phyloP scores from a whole-genome alignment of 108 stramenopile species.

The Cyclotella distinguenda region DNA sequence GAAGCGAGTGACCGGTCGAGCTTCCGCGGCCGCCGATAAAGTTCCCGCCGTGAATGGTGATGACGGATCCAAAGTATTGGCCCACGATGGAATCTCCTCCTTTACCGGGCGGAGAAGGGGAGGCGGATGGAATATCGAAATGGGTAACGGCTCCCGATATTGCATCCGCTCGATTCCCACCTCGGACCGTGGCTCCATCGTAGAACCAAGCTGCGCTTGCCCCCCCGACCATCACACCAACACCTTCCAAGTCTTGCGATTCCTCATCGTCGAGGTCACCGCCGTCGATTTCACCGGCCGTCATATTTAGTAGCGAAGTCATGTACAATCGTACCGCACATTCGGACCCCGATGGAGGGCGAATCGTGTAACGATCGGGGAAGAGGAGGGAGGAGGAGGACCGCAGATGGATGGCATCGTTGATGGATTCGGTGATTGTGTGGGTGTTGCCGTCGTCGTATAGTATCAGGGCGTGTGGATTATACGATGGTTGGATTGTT shows the following conservation, averaged over 20 bases:
- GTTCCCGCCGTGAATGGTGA: slow-evolving; percentile 24
- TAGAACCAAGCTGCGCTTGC: slow-evolving; percentile 11
- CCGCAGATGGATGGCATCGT: slow-evolving; percentile 17
- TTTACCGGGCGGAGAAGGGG: not conserved
- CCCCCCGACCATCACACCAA: slow-evolving; percentile 21
- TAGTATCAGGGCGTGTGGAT: not conserved
- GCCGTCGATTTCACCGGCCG: slow-evolving; percentile 12
- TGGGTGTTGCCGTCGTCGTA: slow-evolving; percentile 21
- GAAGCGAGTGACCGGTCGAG: slow-evolving; percentile 10
- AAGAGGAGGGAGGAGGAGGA: slow-evolving; percentile 10
- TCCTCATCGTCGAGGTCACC: not conserved
- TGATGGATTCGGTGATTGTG: not conserved
- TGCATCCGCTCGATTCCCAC: slow-evolving; percentile 11
- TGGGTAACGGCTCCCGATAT: not conserved
- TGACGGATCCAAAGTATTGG: slow-evolving; percentile 11
- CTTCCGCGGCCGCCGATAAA: slow-evolving; percentile 18
- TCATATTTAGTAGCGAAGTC: slow-evolving; percentile 20
- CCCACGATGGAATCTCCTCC: slow-evolving; percentile 19
- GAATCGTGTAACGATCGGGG: slow-evolving; percentile 11
- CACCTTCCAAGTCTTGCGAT: not conserved
- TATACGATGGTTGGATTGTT: not conserved
- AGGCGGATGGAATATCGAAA: not conserved
- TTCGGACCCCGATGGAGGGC: slow-evolving; percentile 17
- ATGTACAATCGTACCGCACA: slow-evolving; percentile 23
- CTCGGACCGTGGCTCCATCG: slow-evolving; percentile 17